Evolutionary conservation across 306 rosid genomes (phyloP).

Genomic region (Canavalia gladiata): DNA sequence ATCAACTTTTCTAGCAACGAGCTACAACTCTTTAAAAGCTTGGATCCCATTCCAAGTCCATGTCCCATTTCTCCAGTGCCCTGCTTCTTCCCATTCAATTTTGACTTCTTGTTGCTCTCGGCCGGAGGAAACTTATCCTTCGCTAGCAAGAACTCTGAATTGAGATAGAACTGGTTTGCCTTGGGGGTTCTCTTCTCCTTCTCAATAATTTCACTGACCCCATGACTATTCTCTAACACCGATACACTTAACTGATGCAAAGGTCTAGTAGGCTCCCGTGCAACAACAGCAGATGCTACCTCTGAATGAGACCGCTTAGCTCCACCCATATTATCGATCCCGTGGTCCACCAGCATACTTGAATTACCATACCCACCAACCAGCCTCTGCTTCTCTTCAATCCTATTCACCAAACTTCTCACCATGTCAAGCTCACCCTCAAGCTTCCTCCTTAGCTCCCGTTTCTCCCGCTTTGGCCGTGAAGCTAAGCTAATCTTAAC

Average conservation of each 20-base stretch:
- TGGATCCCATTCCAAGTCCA: conserved; percentile 71
- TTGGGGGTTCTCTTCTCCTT: conserved; percentile 97
- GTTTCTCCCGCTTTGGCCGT: conserved; percentile 67
- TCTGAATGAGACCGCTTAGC: conserved; percentile 68
- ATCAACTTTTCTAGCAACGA: conserved; percentile 90
- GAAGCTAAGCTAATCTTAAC: conserved; percentile 52
- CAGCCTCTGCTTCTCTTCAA: conserved; percentile 74
- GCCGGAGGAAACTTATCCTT: conserved; percentile 95
- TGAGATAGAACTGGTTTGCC: conserved; percentile 90
- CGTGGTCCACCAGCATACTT: conserved; percentile 47
- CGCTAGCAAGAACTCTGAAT: conserved; percentile 89
- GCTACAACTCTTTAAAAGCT: conserved; percentile 87
- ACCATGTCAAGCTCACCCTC: conserved; percentile 68
- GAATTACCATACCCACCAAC: conserved; percentile 56
- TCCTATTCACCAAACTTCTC: conserved; percentile 72
- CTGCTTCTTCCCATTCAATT: conserved; percentile 75
- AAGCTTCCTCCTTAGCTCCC: conserved; percentile 70
- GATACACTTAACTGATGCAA: conserved; percentile 75
- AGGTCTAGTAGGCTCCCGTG: conserved; percentile 68
- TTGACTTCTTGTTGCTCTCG: conserved; percentile 86
- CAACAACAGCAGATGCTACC: conserved; percentile 68
- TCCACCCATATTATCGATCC: conserved; percentile 55
- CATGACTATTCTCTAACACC: conserved; percentile 74
- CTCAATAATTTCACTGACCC: conserved; percentile 73
- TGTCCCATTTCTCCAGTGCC: conserved; percentile 67